Evolutionary conservation across 192 early-diverging fungal species (phyloP).

Genomic region (Gigaspora rosea): DNA sequence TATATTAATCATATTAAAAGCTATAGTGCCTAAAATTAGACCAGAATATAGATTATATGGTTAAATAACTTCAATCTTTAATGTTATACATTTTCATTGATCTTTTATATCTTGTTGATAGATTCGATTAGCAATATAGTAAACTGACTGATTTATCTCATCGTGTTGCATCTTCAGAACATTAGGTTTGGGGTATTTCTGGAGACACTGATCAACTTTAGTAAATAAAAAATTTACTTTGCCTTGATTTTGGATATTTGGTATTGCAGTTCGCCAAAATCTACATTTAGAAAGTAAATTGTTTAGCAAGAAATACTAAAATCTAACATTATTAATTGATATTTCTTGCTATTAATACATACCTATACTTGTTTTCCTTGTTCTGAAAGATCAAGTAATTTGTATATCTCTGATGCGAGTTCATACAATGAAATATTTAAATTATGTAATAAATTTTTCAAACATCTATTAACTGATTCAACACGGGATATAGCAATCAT

Average conservation of each 20-base stretch:
- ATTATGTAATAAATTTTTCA: not conserved
- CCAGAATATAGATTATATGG: too few species aligned
- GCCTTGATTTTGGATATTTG: not conserved
- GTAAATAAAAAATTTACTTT: conserved; percentile 1
- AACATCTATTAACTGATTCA: not conserved
- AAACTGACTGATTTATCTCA: not conserved
- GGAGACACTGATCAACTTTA: not conserved
- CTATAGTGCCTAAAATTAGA: too few species aligned
- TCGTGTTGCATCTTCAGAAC: not conserved
- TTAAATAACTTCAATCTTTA: too few species aligned
- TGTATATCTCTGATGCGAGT: not conserved
- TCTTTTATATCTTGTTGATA: not conserved
- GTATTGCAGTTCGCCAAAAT: not conserved
- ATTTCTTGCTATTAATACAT: too few species aligned
- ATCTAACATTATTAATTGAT: too few species aligned
- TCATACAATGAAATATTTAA: not conserved
- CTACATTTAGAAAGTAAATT: too few species aligned
- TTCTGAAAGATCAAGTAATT: not conserved
- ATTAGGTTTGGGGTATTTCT: not conserved
- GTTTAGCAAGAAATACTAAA: too few species aligned
- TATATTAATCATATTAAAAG: too few species aligned
- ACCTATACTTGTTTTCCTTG: not conserved
- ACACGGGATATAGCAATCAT: not conserved
- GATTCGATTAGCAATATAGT: not conserved
- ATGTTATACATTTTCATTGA: too few species aligned